Base-by-base conservation (phyloP, 2,329 filamentous ascomycete genomes). In the Calonectria henricotiae region DNA sequence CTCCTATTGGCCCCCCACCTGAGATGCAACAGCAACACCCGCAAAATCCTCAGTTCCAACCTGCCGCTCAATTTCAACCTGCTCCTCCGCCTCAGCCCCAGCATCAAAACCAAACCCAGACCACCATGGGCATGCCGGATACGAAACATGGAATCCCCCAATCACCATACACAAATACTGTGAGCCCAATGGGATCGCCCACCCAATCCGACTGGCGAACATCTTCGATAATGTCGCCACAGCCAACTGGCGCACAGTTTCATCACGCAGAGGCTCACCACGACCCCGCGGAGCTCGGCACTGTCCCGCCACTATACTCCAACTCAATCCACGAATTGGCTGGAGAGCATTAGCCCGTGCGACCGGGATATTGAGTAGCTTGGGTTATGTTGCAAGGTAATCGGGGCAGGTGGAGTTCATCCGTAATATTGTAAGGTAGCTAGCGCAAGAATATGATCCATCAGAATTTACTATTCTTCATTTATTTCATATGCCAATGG, bases 241-340 rank as follows among this genome's bases (percentile, higher is more conserved):
- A 58, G 32, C 17, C 35, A 3, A 39, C 32, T 9, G 32, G 32
- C 12, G 51, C 51, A 27, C n/a, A 39, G 7, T 39, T 39, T 13
- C 35, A 58, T 37, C n/a, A 32, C 8, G 11, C 51, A 2, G 11
- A 23, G 7, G 15, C 12, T 11, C 51, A 58, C 5, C 15, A 58
- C 6, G 51, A 2, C 4, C 32, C 51, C 9, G 51, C 20, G 23
- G 51, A 58, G 17, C 51, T 58, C 3, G 32, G 51, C 9, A 5
- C 51, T 23, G 51, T n/a, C 12, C 51, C 51, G 17, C 51, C 51
- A 4, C 12, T 5, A 25, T 39, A 41, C 23, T 58, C 51, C 23
- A 39, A 58, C 30, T 39, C 51, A 20, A 30, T 58, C 25, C 51
- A 58, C 35, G 51, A 58, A 27, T 58, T 58, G 11, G n/a, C n/a